Conservation (phyloP, 176 grass and related monocot genomes). For the Metroxylon sagu region DNA sequence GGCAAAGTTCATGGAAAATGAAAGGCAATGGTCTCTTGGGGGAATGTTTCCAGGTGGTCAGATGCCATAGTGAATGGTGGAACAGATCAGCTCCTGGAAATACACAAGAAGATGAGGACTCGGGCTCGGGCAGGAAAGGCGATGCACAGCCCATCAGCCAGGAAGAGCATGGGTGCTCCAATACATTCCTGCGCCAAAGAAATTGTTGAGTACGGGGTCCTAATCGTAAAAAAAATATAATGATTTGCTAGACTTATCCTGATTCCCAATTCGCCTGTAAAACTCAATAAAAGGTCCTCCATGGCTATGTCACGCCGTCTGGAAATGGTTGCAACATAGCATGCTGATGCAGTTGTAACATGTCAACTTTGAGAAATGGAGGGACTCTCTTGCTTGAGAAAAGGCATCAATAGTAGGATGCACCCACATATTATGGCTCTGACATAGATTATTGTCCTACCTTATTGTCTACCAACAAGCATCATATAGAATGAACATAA, state of each 20-base stretch:
- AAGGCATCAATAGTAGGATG: no score
- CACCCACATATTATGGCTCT: no score
- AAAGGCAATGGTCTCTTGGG: constrained; percentile 63
- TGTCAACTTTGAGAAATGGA: no score
- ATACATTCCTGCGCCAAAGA: constrained; percentile 97
- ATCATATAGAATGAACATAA: no score
- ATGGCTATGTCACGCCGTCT: constrained; percentile 19
- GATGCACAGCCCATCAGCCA: constrained; percentile 82
- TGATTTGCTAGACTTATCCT: constrained; percentile 51
- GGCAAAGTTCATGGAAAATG: constrained; percentile 71
- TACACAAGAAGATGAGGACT: constrained; percentile 60
- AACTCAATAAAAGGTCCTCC: constrained; percentile 37
- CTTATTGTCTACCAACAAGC: no score
- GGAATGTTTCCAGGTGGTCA: constrained; percentile 65
- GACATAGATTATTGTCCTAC: no score
- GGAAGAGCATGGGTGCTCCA: constrained; percentile 61
- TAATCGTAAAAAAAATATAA: constrained; percentile 51
- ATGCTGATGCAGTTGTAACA: not conserved
- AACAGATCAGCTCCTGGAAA: constrained; percentile 51
- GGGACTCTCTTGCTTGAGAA: no score
- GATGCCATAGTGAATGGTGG: constrained; percentile 54
- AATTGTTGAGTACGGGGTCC: constrained; percentile 89
- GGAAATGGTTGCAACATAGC: constrained; percentile 20
- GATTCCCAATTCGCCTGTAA: constrained; percentile 31
- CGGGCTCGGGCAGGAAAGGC: constrained; percentile 74